Evolutionary conservation across 306 rosid genomes (phyloP).

Genomic region (Cyclanthera cordifolia): DNA sequence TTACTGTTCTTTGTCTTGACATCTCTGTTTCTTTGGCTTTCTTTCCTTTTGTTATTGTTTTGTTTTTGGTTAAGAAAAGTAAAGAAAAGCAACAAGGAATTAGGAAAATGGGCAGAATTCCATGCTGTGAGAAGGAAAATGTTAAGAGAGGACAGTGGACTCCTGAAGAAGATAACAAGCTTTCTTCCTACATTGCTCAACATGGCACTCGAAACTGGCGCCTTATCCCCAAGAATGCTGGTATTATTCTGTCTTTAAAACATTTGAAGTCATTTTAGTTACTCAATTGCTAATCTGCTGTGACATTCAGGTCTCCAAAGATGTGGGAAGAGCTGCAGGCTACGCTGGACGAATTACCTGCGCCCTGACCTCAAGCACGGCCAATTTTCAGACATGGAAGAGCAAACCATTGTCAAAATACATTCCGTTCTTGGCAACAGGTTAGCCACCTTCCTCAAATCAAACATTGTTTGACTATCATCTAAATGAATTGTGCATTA

Average conservation of each 20-base stretch:
- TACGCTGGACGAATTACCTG: constrained; percentile 82
- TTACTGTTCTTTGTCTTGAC: neutral
- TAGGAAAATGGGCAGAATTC: constrained; percentile 70
- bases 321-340: constrained; percentile 85
- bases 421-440: constrained; percentile 89
- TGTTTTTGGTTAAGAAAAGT: neutral
- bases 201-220: constrained; percentile 60
- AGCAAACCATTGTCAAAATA: constrained; percentile 78
- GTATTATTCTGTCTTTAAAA: constrained; percentile 12
- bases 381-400: constrained; percentile 66
- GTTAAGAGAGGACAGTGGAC: constrained; percentile 87
- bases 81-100: neutral
- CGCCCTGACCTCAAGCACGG: constrained; percentile 92
- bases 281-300: neutral
- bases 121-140: constrained; percentile 76
- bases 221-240: constrained; percentile 52
- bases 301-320: constrained; percentile 50
- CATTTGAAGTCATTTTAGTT: neutral
- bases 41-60: neutral
- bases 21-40: neutral
- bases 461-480: neutral
- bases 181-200: constrained; percentile 61
- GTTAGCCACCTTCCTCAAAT: constrained; percentile 18
- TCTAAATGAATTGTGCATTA: neutral
- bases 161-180: constrained; percentile 91